Conservation (phyloP, 177 flowering plant genomes). For the Vitis hybrid region DNA sequence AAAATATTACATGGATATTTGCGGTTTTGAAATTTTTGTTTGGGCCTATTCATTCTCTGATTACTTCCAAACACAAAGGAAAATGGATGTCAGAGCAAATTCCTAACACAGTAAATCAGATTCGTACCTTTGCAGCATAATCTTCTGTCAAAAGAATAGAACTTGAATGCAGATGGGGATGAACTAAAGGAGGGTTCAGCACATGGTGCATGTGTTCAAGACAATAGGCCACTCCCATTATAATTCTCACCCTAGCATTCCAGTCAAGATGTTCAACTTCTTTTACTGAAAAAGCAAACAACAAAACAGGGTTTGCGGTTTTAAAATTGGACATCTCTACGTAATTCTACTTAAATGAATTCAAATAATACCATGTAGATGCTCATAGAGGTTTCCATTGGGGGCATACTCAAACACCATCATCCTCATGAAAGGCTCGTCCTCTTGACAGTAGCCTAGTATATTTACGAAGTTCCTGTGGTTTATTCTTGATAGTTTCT, state of each 20-base stretch:
- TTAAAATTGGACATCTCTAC: not conserved
- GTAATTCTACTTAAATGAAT: not conserved
- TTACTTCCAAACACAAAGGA: too few relatives aligned
- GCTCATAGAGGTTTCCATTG: constrained; percentile 68
- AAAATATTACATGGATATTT: too few relatives aligned
- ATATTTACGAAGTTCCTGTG: constrained; percentile 96
- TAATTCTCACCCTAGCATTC: constrained; percentile 56
- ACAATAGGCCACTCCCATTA: constrained; percentile 71
- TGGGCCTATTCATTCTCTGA: too few relatives aligned
- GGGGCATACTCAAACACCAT: constrained; percentile 83
- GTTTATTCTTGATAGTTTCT: constrained; percentile 72
- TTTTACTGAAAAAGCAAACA: constrained; percentile 37
- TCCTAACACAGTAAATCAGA: too few relatives aligned
- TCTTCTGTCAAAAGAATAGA: constrained; percentile 56
- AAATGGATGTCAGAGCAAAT: too few relatives aligned
- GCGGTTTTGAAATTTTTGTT: too few relatives aligned
- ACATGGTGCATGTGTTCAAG: constrained; percentile 64
- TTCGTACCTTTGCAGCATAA: constrained; percentile 64
- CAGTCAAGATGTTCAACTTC: constrained; percentile 75
- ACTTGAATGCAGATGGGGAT: constrained; percentile 34
- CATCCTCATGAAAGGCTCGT: constrained; percentile 67
- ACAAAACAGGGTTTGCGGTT: not conserved
- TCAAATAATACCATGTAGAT: constrained; percentile 54
- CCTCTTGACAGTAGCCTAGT: constrained; percentile 86
- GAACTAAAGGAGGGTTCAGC: constrained; percentile 57